Evolutionary conservation across 2,329 filamentous ascomycete genomes (phyloP).

Genomic region (Truncatella angustata): DNA sequence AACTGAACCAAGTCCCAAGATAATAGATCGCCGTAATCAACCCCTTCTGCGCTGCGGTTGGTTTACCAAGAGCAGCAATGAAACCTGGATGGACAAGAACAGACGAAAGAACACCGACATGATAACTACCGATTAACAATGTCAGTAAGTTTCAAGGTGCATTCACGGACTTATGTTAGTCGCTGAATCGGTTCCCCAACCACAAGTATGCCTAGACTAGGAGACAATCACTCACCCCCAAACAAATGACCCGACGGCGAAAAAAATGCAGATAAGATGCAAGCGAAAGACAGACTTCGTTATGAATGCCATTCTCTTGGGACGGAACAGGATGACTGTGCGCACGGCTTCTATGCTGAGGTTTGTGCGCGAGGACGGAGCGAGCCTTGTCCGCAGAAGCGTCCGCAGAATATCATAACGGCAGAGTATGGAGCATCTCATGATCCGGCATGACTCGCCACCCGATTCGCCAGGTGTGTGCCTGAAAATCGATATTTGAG

Average conservation of each 20-base stretch:
- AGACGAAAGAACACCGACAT: slow-evolving; percentile 56
- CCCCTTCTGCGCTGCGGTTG: slow-evolving; percentile 44
- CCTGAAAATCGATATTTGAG: too few species aligned
- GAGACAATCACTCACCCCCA: slow-evolving; percentile 57
- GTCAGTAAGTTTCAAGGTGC: background rate
- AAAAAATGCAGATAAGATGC: slow-evolving; percentile 48
- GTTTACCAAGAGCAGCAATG: slow-evolving; percentile 42
- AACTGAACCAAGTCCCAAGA: slow-evolving; percentile 53
- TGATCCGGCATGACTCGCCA: too few species aligned
- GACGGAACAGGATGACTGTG: too few species aligned
- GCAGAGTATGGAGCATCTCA: too few species aligned
- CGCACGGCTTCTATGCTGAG: too few species aligned
- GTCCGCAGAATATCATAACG: too few species aligned
- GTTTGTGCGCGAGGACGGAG: too few species aligned
- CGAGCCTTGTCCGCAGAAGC: too few species aligned
- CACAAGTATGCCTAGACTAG: too few species aligned
- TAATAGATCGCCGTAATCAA: slow-evolving; percentile 58
- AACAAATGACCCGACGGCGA: slow-evolving; percentile 53
- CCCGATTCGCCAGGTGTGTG: too few species aligned
- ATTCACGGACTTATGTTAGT: too few species aligned
- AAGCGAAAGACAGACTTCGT: slow-evolving; percentile 39
- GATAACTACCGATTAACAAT: slow-evolving; percentile 34
- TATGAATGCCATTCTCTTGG: slow-evolving; percentile 19
- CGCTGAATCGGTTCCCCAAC: too few species aligned
- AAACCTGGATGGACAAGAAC: slow-evolving; percentile 57